These are phyloP conservation scores for Globisporangium emineosum DNA, from an alignment of 352 stramenopile species.

Conservation along the genomic window DNA sequence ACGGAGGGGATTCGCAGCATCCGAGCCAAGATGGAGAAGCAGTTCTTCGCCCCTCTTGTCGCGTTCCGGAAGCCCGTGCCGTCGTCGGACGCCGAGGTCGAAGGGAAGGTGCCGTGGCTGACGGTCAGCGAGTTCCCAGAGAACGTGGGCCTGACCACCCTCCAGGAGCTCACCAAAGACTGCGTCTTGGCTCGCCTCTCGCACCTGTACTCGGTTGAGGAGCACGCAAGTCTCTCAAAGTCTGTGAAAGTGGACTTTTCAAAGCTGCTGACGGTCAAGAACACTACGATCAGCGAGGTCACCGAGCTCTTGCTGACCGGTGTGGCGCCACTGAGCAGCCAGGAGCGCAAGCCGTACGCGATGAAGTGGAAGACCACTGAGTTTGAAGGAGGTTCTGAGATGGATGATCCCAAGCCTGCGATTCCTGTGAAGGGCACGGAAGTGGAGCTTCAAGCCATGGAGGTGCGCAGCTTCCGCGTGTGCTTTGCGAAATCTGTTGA, in stretches of 20 bases:
- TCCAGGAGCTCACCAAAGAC: slow-evolving; percentile 72
- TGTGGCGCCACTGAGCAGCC: slow-evolving; percentile 49
- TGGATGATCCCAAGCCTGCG: slow-evolving; percentile 19
- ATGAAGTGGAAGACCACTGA: slow-evolving; percentile 39
- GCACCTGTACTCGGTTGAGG: slow-evolving; percentile 91
- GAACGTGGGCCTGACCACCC: slow-evolving; percentile 93
- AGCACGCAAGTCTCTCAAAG: slow-evolving; percentile 79
- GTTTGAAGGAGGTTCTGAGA: slow-evolving; percentile 9
- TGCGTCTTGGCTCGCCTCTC: slow-evolving; percentile 90
- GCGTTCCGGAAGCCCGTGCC: slow-evolving; percentile 41
- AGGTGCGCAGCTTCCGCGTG: slow-evolving; percentile 92
- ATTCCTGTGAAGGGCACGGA: slow-evolving; percentile 49
- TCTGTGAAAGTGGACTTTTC: slow-evolving; percentile 71
- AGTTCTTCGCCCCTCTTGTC: slow-evolving; percentile 68
- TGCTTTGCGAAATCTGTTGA: slow-evolving; percentile 36
- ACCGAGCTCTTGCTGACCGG: slow-evolving; percentile 89
- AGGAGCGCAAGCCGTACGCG: slow-evolving; percentile 1
- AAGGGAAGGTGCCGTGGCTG: slow-evolving; percentile 66
- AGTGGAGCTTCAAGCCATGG: slow-evolving; percentile 86
- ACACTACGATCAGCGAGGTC: slow-evolving; percentile 51
- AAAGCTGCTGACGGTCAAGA: slow-evolving; percentile 50
- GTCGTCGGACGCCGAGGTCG: slow-evolving; percentile 16
- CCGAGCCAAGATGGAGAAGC: slow-evolving; percentile 60
- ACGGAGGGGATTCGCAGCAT: slow-evolving; percentile 54
- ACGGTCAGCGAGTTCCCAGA: slow-evolving; percentile 72